Evolutionary conservation across 2,329 filamentous ascomycete species (phyloP), one percentile per base, ranked within the genome.

Genomic region (Tolypocladium paradoxum): DNA sequence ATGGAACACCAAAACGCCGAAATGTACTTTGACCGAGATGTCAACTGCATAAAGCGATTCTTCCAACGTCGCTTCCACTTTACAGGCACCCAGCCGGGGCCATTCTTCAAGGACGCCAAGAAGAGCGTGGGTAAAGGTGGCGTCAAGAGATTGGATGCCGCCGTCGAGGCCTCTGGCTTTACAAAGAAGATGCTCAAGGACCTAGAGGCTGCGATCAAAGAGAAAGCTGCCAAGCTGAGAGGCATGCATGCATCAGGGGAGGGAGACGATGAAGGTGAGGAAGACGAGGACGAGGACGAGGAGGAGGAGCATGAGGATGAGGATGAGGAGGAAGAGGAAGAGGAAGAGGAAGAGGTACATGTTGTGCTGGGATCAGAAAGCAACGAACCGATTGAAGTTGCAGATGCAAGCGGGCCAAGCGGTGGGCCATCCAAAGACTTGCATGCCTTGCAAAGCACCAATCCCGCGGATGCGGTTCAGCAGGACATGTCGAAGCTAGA

Each of bases 171-270:
- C 0, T 95, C 90, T 2, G 93, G 93, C 0, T 97, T 99, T 68
- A 95, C 90, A 22, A 95, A 87, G 75, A 97, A 96, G 73, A 96
- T 96, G 87, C 82, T 90, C 18, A 95, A 93, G 69, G 93, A 99
- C 61, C 73, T 99, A 18, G 93, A 96, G 65, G 80, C 82, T 11
- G 96, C 95, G 59, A 93, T 99, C 72, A 85, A 85, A 61, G 87
- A 88, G 73, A 86, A 90, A 65, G 81, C 84, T 51, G 73, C 75
- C 40, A 56, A 68, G 48, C 16, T 37, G 66, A 72, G n/a, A 66
- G 68, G 1, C 68, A 67, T n/a, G 64, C 64, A 3, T 63, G 62
- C 61, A 3, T 55, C 59, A 1, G 62, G 62, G 6, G 59, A 61
- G 4, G 54, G 59, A 1, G 56, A 61, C 9, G 62, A 62, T 0